Evolutionary conservation across 371 early-diverging fungal genomes (phyloP).

Genomic region (Haplosporangium sp.): DNA sequence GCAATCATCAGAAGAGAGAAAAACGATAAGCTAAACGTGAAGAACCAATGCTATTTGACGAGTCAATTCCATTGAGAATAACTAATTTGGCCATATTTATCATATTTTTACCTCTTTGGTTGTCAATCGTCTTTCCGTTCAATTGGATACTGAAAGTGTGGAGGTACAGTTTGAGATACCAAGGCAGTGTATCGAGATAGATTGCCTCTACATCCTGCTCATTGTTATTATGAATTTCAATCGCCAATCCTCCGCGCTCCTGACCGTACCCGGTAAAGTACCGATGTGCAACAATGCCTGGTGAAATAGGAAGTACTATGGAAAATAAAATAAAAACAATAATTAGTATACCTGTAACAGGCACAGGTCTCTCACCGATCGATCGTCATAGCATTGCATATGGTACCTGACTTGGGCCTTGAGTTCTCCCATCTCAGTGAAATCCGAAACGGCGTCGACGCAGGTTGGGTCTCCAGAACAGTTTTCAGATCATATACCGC

Average conservation of each 20-base stretch:
- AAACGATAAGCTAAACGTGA: neutral
- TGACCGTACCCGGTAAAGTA: conserved; percentile 86
- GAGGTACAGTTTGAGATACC: conserved; percentile 90
- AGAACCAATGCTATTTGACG: neutral
- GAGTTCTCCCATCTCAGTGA: conserved; percentile 34
- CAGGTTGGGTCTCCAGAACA: neutral
- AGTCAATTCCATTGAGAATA: neutral
- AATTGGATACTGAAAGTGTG: conserved; percentile 81
- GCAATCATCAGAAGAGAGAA: neutral
- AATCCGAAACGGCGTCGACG: conserved; percentile 53
- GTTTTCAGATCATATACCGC: conserved; percentile 57
- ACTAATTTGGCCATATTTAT: no score
- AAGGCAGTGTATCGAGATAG: conserved; percentile 87
- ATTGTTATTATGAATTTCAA: conserved; percentile 76
- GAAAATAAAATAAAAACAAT: neutral
- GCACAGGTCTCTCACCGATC: no score
- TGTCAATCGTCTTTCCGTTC: conserved; percentile 37
- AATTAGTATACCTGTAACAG: neutral
- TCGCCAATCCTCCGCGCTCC: conserved; percentile 84
- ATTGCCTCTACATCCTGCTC: conserved; percentile 59
- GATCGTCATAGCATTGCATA: no score
- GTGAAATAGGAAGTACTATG: conserved; percentile 40
- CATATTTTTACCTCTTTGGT: conserved; percentile 17
- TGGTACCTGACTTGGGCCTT: conserved; percentile 35
- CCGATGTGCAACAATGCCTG: conserved; percentile 76